Evolutionary conservation across 176 grass and related monocot genomes (phyloP), one percentile per base, ranked within the genome.

Genomic region (Stipa capillata): DNA sequence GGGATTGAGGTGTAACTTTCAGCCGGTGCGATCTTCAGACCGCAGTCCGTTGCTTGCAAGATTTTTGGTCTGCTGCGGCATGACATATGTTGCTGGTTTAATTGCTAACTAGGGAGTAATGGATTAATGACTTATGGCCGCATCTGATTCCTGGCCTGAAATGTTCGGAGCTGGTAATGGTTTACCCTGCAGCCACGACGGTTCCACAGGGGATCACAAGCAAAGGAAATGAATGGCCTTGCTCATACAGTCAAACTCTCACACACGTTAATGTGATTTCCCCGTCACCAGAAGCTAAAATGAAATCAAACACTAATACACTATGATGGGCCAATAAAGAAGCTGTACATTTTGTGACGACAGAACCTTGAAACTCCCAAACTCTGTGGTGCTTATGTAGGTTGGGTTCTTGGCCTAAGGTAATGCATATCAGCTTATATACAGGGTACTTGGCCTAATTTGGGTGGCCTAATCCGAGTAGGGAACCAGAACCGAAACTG

Each of bases 141-240:
- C 0, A 82, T 79, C 81, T 15, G 35, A 73, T 43, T 74, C 69
- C 60, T 76, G 82, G 35, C 43, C 51, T 15, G 45, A 56, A 60
- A 74, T 47, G 4, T n/a, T 50, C 69, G 4, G 24, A 70, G 50
- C 69, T 20, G 53, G 61, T 74, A 51, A 80, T 28, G 86, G 69
- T 45, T 37, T 68, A n/a, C 52, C 52, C 81, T 51, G 76, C 76
- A 50, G 87, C 87, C 87, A 89, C 87, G 76, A 69, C 7, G 76
- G 4, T 23, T 28, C 24, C 31, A 10, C 79, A 23, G 9, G 10
- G 2, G 10, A 27, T 36, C 48, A 25, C 39, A 27, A 61, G 33
- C 53, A 21, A 35, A 34, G 64, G 40, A 6, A 48, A 49, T 53
- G 71, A 45, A 8, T 76, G 33, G 52, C 17, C 14, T 33, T 8